Evolutionary conservation across 1,284 basidiomycete species (phyloP).

Genomic region (Sporisorium exsertum): DNA sequence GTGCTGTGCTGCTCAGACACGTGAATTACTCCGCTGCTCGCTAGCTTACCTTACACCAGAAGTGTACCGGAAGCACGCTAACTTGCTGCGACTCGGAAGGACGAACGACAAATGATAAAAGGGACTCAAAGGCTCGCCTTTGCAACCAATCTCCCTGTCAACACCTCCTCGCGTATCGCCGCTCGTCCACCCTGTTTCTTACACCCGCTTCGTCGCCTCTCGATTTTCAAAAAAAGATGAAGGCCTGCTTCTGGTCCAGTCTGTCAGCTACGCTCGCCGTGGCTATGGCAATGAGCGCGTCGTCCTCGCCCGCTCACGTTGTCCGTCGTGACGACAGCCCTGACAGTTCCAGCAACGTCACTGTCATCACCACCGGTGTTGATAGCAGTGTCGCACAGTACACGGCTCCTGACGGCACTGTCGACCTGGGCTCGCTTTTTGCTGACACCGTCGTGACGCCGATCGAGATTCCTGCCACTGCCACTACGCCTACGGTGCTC

Average conservation of each 20-base stretch:
- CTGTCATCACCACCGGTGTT: not conserved
- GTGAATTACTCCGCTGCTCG: not conserved
- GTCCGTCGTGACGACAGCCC: not conserved
- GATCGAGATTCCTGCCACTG: constrained; percentile 1
- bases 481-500: not conserved
- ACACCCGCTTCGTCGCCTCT: not conserved
- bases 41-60: not conserved
- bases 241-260: not conserved
- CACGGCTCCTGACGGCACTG: not conserved
- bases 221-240: not conserved
- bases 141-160: not conserved
- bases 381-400: not conserved
- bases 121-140: not conserved
- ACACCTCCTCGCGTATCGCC: too few relatives aligned
- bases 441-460: not conserved
- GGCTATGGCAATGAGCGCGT: not conserved
- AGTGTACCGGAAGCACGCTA: not conserved
- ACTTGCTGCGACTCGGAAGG: too few relatives aligned
- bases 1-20: not conserved
- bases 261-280: not conserved
- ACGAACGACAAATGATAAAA: not conserved
- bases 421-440: not conserved
- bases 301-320: not conserved
- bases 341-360: not conserved
- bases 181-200: not conserved